Conservation (phyloP, 1,284 basidiomycete species). For the Mycosarcoma mackinlayi region DNA sequence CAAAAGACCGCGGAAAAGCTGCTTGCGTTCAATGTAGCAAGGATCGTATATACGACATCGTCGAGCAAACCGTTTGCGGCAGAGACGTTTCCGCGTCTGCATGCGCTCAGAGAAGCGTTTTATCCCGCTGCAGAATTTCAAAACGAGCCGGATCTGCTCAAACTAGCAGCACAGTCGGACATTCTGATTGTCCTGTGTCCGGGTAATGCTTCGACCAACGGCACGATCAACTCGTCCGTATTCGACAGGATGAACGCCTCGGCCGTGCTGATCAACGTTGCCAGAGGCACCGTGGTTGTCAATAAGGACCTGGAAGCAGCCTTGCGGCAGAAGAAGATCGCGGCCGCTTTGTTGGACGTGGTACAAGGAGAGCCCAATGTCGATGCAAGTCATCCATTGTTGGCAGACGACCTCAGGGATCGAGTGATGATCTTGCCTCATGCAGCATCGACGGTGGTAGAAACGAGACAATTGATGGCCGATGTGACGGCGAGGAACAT, state of each 20-base stretch:
- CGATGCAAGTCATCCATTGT: constrained; percentile 13
- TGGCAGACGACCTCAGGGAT: constrained; percentile 18
- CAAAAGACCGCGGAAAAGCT: constrained; percentile 35
- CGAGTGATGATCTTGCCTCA: constrained; percentile 29
- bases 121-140: constrained; percentile 15
- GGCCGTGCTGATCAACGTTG: constrained; percentile 29
- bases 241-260: constrained; percentile 17
- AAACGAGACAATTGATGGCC: constrained; percentile 24
- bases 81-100: constrained; percentile 11
- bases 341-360: constrained; percentile 35
- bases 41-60: constrained; percentile 25
- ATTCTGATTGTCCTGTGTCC: constrained; percentile 35
- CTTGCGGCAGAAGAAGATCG: constrained; percentile 2
- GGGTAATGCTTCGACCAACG: constrained; percentile 18
- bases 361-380: constrained; percentile 29
- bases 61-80: constrained; percentile 7
- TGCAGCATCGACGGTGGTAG: constrained; percentile 20
- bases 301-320: constrained; percentile 18
- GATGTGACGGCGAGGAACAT: constrained; percentile 28
- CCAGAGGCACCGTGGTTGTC: constrained; percentile 27
- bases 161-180: constrained; percentile 21
- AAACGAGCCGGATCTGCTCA: constrained; percentile 14
- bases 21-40: constrained; percentile 12
- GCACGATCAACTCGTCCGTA: constrained; percentile 15
- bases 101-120: constrained; percentile 16